A percentile compares a stretch with the other conserved stretches of the same genome.
phyloP scores from a whole-genome alignment of 2,329 filamentous ascomycete species.

The Diaporthe sp. region DNA sequence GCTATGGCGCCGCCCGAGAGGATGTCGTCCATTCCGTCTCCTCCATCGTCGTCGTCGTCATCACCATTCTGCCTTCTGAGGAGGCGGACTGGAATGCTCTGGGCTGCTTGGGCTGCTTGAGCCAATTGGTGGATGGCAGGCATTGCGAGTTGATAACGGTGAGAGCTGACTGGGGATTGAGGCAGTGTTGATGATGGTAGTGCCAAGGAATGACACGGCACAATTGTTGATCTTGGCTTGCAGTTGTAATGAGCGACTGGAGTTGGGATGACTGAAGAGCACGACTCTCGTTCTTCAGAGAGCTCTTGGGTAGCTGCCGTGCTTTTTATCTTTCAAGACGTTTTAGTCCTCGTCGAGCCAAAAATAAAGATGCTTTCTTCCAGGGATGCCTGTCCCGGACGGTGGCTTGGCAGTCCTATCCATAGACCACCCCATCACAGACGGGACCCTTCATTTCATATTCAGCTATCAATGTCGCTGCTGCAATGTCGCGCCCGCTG shows the following conservation, averaged over 20 bases:
- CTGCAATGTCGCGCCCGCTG: slow-evolving; percentile 19
- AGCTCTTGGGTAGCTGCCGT: neutral
- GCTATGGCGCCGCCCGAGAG: slow-evolving; percentile 18
- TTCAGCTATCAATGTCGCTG: slow-evolving; percentile 12
- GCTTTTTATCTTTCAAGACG: slow-evolving; percentile 1
- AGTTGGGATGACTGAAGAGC: neutral
- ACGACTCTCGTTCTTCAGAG: neutral
- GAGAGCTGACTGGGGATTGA: neutral
- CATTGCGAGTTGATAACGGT: neutral
- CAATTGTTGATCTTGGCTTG: neutral
- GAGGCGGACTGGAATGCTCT: neutral
- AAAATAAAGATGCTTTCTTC: neutral
- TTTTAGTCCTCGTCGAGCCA: neutral
- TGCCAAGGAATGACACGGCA: no score
- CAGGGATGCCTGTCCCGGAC: slow-evolving; percentile 6
- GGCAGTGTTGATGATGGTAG: neutral
- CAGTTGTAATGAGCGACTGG: neutral
- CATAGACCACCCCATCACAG: slow-evolving; percentile 7
- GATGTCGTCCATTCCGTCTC: slow-evolving; percentile 8
- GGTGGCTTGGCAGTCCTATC: slow-evolving; percentile 14
- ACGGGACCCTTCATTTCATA: slow-evolving; percentile 22
- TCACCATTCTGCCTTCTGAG: neutral
- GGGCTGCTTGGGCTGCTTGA: neutral
- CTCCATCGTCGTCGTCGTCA: slow-evolving; percentile 11
- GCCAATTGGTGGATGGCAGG: slow-evolving; percentile 8